Percentiles rank a stretch among this genome's conserved stretches.
phyloP scores from a whole-genome alignment of 2,329 filamentous ascomycete species.

The Hymenoscyphus salicellus region DNA sequence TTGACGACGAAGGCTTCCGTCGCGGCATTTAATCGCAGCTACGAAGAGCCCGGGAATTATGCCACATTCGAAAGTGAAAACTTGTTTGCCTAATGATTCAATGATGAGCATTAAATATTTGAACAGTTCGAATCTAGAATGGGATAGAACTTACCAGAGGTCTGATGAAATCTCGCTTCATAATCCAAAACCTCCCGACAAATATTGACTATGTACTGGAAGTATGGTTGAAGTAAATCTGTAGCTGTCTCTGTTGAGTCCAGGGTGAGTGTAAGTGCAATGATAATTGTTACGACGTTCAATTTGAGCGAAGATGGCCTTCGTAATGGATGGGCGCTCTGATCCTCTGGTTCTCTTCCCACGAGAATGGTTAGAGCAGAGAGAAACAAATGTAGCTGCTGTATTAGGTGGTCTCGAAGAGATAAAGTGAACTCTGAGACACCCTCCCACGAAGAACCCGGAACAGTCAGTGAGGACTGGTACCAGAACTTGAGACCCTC shows the following conservation, averaged over 20 bases:
- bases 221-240: slow-evolving; percentile 42
- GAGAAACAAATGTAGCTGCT: slow-evolving; percentile 16
- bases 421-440: slow-evolving; percentile 13
- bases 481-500: slow-evolving; percentile 41
- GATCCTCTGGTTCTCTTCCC: slow-evolving; percentile 48
- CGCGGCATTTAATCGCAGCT: slow-evolving; percentile 62
- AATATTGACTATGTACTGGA: slow-evolving; percentile 49
- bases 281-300: slow-evolving; percentile 9
- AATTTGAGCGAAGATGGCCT: slow-evolving; percentile 17
- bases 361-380: slow-evolving; percentile 37
- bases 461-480: slow-evolving; percentile 17
- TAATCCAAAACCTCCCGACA: slow-evolving; percentile 49
- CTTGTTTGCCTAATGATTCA: slow-evolving; percentile 16
- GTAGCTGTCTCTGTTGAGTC: slow-evolving; percentile 17
- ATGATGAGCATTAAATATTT: neutral
- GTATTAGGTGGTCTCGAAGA: slow-evolving; percentile 19
- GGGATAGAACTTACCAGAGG: neutral
- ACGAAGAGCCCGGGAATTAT: slow-evolving; percentile 63
- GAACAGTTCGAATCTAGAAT: neutral
- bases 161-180: slow-evolving; percentile 15
- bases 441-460: slow-evolving; percentile 35
- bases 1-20: slow-evolving; percentile 52
- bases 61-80: slow-evolving; percentile 33
- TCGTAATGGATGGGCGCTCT: slow-evolving; percentile 36
- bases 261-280: slow-evolving; percentile 17